phyloP scores from a whole-genome alignment of 2,329 filamentous ascomycete species.

The Lachnellula occidentalis region DNA sequence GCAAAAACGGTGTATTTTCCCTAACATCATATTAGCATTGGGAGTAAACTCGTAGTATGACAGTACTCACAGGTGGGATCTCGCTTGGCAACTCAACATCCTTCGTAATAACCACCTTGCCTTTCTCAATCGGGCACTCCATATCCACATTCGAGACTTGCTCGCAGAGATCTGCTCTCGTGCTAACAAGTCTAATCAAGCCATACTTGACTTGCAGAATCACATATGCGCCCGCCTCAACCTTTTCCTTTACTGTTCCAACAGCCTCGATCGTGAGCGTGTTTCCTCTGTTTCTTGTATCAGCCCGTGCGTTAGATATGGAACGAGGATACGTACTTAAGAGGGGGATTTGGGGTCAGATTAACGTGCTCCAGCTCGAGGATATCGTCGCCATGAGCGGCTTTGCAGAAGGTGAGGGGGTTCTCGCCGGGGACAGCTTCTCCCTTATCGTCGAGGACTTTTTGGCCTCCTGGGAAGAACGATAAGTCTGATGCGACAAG shows the following conservation, averaged over 20 bases:
- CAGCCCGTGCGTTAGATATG: not conserved
- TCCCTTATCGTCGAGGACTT: conserved; percentile 43
- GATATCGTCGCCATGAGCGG: conserved; percentile 62
- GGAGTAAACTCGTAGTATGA: not conserved
- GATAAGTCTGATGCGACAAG: conserved; percentile 37
- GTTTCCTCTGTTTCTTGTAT: conserved; percentile 55
- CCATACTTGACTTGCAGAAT: conserved; percentile 88
- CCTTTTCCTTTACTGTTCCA: conserved; percentile 66
- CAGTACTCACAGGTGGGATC: conserved; percentile 74
- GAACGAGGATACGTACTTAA: conserved; percentile 58
- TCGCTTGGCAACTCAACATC: conserved; percentile 76
- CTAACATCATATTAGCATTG: conserved; percentile 39
- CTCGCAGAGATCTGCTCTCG: conserved; percentile 79
- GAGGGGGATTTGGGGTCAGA: conserved; percentile 77
- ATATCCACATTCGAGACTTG: conserved; percentile 84
- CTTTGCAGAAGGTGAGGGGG: conserved; percentile 70
- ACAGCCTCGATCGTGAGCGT: conserved; percentile 72
- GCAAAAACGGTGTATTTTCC: conserved; percentile 87
- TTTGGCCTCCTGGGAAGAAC: conserved; percentile 43
- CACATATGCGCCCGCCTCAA: conserved; percentile 76
- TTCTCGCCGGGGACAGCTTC: conserved; percentile 60
- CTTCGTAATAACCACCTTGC: conserved; percentile 68
- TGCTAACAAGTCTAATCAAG: conserved; percentile 80
- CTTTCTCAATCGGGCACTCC: conserved; percentile 80
- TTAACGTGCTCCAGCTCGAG: conserved; percentile 75